Base-by-base conservation (phyloP, 1,284 basidiomycete species). In the Marasmius oreades region DNA sequence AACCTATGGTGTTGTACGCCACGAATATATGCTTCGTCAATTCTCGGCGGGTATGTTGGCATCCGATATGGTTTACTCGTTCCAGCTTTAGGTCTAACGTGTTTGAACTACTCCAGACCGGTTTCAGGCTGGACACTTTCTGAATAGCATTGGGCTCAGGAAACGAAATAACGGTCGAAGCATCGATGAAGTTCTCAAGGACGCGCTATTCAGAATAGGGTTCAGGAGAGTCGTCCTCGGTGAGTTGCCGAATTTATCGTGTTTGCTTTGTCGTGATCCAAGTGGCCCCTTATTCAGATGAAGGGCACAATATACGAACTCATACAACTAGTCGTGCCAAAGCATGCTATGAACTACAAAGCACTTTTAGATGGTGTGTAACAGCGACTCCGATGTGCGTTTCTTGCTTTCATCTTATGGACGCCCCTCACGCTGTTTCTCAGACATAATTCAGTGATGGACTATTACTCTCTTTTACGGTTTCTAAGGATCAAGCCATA, bases 381-480 rank as follows among this genome's bases (percentile, higher is more conserved):
- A 55, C 57, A 26, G 57, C 54, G 2, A 59, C 57, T 14, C 57
- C 57, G 11, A 18, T 59, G 57, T 59, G 26, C 28, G 51, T 48
- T 23, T n/a, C 43, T 3, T n/a, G n/a, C 22, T 36, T 20, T 23
- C 6, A n/a, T 10, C 37, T 4, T 23, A 5, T 14, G 34, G n/a
- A 20, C 24, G 4, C 3, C 28, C 24, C 12, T 47, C 33, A 16
- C 14, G 44, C n/a, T 23, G 4, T 39, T 12, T 16, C 23, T 10
- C 36, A 59, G 57, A 20, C 57, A 59, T n/a, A 59, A 59, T 37
- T 52, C 31, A 18, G 36, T 55, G 4, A 31, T 22, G 12, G 57
- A 59, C 28, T 26, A 53, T 10, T 51, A 50, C 33, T 50, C 57
- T 5, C 51, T 55, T 2, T 52, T 55, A 37, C 51, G 43, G 28